Percentiles rank a stretch among this genome's conserved stretches.
phyloP scores from a whole-genome alignment of 1,139 yeast genomes.

The Debaryomyces udenii region DNA sequence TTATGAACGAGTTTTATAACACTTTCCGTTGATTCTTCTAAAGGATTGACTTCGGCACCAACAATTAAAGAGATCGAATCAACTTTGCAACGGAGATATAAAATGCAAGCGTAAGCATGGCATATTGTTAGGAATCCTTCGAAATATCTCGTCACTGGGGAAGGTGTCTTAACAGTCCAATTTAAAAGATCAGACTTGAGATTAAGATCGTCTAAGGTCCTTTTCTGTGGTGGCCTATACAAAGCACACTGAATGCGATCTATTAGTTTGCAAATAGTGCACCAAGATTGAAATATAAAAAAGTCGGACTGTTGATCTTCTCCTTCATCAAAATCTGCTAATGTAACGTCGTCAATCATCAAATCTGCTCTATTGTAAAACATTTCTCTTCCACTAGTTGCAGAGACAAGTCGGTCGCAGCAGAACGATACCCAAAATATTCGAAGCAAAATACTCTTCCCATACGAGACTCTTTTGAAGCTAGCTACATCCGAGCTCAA shows the following conservation, averaged over 20 bases:
- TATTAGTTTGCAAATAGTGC: slow-evolving; percentile 20
- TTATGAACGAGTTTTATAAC: slow-evolving; percentile 13
- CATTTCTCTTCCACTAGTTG: slow-evolving; percentile 30
- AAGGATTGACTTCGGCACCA: too few species aligned
- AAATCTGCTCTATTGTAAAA: slow-evolving; percentile 25
- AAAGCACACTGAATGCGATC: slow-evolving; percentile 23
- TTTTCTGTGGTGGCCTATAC: slow-evolving; percentile 28
- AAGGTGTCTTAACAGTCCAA: slow-evolving; percentile 13
- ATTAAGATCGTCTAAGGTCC: slow-evolving; percentile 17
- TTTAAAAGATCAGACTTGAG: slow-evolving; percentile 21
- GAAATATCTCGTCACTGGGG: slow-evolving; percentile 20
- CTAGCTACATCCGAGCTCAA: background rate
- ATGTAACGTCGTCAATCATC: slow-evolving; percentile 22
- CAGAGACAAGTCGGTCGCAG: slow-evolving; percentile 27
- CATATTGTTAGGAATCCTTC: slow-evolving; percentile 14
- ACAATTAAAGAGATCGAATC: slow-evolving; percentile 25
- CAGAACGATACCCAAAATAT: slow-evolving; percentile 30
- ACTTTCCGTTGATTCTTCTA: too few species aligned
- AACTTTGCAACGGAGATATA: slow-evolving; percentile 27
- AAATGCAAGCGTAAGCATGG: slow-evolving; percentile 21
- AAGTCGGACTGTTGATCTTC: slow-evolving; percentile 19
- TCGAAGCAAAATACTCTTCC: slow-evolving; percentile 21
- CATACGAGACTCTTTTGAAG: slow-evolving; percentile 15
- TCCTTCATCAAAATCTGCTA: slow-evolving; percentile 24
- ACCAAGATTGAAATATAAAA: slow-evolving; percentile 23